Evolutionary conservation across 352 stramenopile genomes (phyloP).

Genomic region (Globisporangium splendens): DNA sequence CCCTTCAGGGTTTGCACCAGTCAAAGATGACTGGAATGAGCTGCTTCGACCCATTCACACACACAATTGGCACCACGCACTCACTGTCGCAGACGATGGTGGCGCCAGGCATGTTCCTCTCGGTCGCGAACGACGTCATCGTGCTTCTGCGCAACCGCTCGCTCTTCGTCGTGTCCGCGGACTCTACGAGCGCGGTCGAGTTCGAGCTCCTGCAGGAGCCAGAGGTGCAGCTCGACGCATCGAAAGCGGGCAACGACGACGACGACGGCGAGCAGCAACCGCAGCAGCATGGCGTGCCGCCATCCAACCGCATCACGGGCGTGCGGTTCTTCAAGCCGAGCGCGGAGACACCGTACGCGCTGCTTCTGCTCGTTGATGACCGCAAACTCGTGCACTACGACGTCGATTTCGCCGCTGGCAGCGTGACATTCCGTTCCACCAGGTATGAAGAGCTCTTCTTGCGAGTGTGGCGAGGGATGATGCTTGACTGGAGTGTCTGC

Average conservation of each 20-base stretch:
- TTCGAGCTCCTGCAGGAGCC: conserved; percentile 37
- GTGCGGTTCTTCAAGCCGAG: conserved; percentile 33
- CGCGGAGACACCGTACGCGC: conserved; percentile 15
- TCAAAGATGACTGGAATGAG: conserved; percentile 10
- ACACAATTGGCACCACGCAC: neutral
- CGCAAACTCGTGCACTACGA: conserved; percentile 77
- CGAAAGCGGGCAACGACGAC: conserved; percentile 16
- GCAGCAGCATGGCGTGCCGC: conserved; percentile 16
- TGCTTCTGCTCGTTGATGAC: conserved; percentile 68
- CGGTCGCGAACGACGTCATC: conserved; percentile 29
- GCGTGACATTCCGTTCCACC: conserved; percentile 33
- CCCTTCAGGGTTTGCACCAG: neutral
- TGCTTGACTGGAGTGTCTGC: no score
- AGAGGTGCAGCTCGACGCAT: conserved; percentile 14
- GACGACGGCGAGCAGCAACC: conserved; percentile 28
- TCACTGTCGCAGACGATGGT: conserved; percentile 26
- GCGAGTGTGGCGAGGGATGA: no score
- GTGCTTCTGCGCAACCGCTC: conserved; percentile 53
- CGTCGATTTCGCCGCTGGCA: conserved; percentile 35
- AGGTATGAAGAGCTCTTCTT: conserved; percentile 11
- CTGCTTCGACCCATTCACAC: conserved; percentile 1
- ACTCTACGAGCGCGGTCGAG: conserved; percentile 20
- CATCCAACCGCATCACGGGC: conserved; percentile 40
- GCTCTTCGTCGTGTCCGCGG: conserved; percentile 49
- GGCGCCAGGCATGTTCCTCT: conserved; percentile 46